Percentiles rank a stretch among this genome's conserved stretches.
Conservation (phyloP, 495 filamentous ascomycete species). For the Tuber melanosporum region DNA sequence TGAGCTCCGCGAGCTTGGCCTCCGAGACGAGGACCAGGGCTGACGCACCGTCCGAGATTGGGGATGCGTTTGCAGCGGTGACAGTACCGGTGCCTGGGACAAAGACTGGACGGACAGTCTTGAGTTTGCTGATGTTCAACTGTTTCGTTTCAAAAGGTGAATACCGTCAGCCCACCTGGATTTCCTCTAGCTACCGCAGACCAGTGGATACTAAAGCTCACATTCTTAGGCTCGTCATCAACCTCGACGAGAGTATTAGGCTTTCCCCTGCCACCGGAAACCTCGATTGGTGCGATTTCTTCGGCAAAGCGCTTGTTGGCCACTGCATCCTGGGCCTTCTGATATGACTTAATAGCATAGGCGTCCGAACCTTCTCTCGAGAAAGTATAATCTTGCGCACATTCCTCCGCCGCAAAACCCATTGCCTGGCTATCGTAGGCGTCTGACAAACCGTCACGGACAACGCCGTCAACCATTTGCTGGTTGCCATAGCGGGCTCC, state of each 20-base stretch:
- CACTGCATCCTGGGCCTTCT: conserved; percentile 81
- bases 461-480: conserved; percentile 76
- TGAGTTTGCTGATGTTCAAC: conserved; percentile 89
- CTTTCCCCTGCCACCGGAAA: conserved; percentile 83
- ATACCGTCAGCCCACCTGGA: neutral
- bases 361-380: conserved; percentile 78
- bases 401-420: conserved; percentile 88
- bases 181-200: neutral
- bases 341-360: conserved; percentile 86
- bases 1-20: conserved; percentile 77
- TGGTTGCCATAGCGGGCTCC: conserved; percentile 89
- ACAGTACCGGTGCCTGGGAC: conserved; percentile 76
- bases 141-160: conserved; percentile 31
- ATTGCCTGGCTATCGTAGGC: conserved; percentile 87
- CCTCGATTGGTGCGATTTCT: conserved; percentile 86
- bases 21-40: conserved; percentile 88
- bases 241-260: conserved; percentile 69
- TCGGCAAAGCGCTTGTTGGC: conserved; percentile 67
- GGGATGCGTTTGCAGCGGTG: conserved; percentile 95
- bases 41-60: conserved; percentile 86
- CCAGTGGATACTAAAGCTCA: conserved; percentile 40
- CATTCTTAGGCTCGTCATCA: conserved; percentile 94
- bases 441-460: conserved; percentile 87
- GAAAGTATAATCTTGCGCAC: conserved; percentile 74
- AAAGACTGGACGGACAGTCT: conserved; percentile 77